Percentiles rank a stretch among this genome's conserved stretches.
These are phyloP conservation scores for Aspergillus ibericus DNA, from an alignment of 2,329 filamentous ascomycete genomes.

Conservation along the genomic window DNA sequence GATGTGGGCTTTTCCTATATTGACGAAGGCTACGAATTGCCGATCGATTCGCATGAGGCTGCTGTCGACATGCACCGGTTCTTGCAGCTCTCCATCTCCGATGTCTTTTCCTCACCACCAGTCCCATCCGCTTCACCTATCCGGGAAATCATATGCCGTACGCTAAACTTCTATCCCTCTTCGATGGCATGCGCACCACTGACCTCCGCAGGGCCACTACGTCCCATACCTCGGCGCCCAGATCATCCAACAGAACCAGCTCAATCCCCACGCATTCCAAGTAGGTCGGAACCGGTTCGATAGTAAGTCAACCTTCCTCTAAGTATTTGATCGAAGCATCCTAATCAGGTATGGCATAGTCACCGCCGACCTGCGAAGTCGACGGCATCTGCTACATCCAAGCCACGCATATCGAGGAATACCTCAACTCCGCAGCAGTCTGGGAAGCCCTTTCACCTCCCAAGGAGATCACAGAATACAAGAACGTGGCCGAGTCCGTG, in stretches of 20 bases:
- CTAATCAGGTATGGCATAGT: too few relatives aligned
- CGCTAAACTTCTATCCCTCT: too few relatives aligned
- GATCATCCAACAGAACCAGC: conserved; percentile 47
- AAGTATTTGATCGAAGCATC: too few relatives aligned
- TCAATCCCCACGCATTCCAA: conserved; percentile 40
- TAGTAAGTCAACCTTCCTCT: conserved; percentile 14
- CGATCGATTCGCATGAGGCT: conserved; percentile 41
- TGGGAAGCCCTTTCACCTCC: conserved; percentile 21
- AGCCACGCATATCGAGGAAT: conserved; percentile 17
- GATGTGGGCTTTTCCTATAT: conserved; percentile 29
- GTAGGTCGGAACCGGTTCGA: conserved; percentile 33
- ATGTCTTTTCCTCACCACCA: conserved; percentile 49
- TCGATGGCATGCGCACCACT: not conserved
- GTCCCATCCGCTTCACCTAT: conserved; percentile 45
- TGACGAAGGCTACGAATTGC: conserved; percentile 14
- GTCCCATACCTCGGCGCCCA: conserved; percentile 47
- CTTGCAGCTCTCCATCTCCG: conserved; percentile 49
- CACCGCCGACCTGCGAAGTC: conserved; percentile 19
- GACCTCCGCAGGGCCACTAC: conserved; percentile 45
- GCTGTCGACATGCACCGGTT: conserved; percentile 53
- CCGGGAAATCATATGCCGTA: conserved; percentile 53
- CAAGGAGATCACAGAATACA: conserved; percentile 14
- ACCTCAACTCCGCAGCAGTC: conserved; percentile 19
- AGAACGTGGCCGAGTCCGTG: conserved; percentile 9
- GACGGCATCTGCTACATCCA: conserved; percentile 24